These are phyloP conservation scores for Colletotrichum australisinense DNA, from an alignment of 2,329 filamentous ascomycete genomes.

Conservation along the genomic window DNA sequence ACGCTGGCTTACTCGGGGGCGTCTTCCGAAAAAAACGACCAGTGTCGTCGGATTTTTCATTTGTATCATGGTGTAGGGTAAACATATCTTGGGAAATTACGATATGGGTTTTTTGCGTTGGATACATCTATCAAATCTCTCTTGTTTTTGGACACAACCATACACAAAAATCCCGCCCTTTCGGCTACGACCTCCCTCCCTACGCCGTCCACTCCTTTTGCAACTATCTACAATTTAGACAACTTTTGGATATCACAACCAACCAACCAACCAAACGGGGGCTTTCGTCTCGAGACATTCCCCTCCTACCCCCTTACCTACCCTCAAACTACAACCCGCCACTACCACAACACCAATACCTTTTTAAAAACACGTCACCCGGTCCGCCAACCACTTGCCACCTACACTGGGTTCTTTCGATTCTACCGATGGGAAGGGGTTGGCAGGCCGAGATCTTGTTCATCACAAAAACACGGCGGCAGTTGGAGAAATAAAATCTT, in stretches of 20 bases:
- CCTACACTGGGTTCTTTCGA: slow-evolving; percentile 8
- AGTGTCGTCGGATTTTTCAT: slow-evolving; percentile 37
- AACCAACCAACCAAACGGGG: slow-evolving; percentile 9
- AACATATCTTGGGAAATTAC: slow-evolving; percentile 41
- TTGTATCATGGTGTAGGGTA: slow-evolving; percentile 48
- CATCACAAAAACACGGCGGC: slow-evolving; percentile 14
- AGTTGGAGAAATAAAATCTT: slow-evolving; percentile 5
- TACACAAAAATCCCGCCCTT: slow-evolving; percentile 39
- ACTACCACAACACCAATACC: neutral
- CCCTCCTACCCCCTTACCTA: neutral
- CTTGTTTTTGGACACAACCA: slow-evolving; percentile 39
- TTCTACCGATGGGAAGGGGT: slow-evolving; percentile 12
- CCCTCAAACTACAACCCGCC: neutral
- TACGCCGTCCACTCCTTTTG: slow-evolving; percentile 55
- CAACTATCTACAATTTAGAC: slow-evolving; percentile 17
- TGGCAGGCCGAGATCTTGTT: slow-evolving; percentile 11
- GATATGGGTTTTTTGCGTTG: slow-evolving; percentile 35
- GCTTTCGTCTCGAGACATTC: slow-evolving; percentile 19
- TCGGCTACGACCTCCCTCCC: slow-evolving; percentile 37
- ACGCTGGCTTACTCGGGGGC: slow-evolving; percentile 30
- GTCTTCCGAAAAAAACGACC: slow-evolving; percentile 26
- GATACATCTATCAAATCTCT: slow-evolving; percentile 25
- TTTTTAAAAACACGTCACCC: slow-evolving; percentile 1
- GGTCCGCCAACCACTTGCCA: neutral
- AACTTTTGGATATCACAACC: slow-evolving; percentile 25